These are phyloP conservation scores for Acorus calamus DNA, from an alignment of 106 monocot species.

Conservation along the genomic window DNA sequence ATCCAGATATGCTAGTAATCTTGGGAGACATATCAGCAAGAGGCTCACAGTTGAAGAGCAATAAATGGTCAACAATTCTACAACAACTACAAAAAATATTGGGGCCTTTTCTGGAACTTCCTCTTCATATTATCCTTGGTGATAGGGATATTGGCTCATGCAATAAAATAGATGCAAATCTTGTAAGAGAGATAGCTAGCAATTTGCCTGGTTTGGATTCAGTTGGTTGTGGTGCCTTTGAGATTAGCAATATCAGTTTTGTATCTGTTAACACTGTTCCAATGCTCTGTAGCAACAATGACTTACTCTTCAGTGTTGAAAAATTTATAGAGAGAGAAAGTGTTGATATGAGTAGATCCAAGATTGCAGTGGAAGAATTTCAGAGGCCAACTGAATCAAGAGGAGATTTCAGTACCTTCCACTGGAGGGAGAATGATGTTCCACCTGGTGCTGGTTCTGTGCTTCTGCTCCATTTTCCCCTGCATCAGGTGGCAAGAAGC, in stretches of 20 bases:
- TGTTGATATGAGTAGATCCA: slow-evolving; percentile 15
- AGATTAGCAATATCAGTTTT: slow-evolving; percentile 51
- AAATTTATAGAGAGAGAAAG: slow-evolving; percentile 51
- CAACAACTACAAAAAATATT: slow-evolving; percentile 38
- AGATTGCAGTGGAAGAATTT: not conserved
- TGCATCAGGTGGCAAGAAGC: slow-evolving; percentile 7
- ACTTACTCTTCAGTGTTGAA: slow-evolving; percentile 43
- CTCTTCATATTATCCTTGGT: slow-evolving; percentile 43
- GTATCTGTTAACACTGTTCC: slow-evolving; percentile 44
- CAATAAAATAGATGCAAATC: slow-evolving; percentile 17
- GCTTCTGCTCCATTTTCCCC: slow-evolving; percentile 55
- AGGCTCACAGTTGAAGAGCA: slow-evolving; percentile 15
- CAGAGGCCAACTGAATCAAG: not conserved
- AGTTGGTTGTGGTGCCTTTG: slow-evolving; percentile 37
- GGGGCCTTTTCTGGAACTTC: slow-evolving; percentile 31
- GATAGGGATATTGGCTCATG: slow-evolving; percentile 59
- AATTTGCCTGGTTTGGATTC: slow-evolving; percentile 42
- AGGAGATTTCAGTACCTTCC: slow-evolving; percentile 3
- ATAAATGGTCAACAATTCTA: slow-evolving; percentile 31
- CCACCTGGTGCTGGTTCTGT: slow-evolving; percentile 46
- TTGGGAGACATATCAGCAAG: slow-evolving; percentile 48
- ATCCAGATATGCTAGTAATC: slow-evolving; percentile 57
- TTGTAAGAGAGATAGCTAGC: slow-evolving; percentile 24
- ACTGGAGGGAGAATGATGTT: slow-evolving; percentile 21
- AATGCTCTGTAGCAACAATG: slow-evolving; percentile 41